phyloP scores from a whole-genome alignment of 2,329 filamentous ascomycete genomes.

The Colletotrichum phormii region DNA sequence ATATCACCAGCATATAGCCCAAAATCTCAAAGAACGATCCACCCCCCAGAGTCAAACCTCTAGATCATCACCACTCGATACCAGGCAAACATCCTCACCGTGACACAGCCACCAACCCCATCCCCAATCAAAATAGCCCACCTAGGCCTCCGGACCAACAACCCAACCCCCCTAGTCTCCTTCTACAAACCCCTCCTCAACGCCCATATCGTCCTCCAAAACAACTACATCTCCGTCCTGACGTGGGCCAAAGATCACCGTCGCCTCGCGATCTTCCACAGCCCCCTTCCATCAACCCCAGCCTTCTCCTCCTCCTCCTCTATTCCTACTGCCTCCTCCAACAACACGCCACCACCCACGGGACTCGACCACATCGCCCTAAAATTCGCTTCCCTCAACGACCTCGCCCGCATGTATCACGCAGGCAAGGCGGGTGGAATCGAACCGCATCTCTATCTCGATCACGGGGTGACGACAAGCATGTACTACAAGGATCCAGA shows the following conservation, averaged over 20 bases:
- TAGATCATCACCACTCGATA: too few species aligned
- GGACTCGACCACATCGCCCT: slow-evolving; percentile 57
- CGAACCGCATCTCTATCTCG: slow-evolving; percentile 54
- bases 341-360: slow-evolving; percentile 35
- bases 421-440: slow-evolving; percentile 50
- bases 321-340: too few species aligned
- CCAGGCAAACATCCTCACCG: too few species aligned
- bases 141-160: not conserved
- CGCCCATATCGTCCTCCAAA: slow-evolving; percentile 43
- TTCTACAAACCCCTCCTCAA: slow-evolving; percentile 52
- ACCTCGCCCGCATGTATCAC: slow-evolving; percentile 50
- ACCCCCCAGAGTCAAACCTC: too few species aligned
- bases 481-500: slow-evolving; percentile 62
- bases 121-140: not conserved
- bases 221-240: slow-evolving; percentile 48
- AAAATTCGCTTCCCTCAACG: slow-evolving; percentile 47
- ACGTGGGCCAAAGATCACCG: slow-evolving; percentile 60
- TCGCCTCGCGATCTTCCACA: slow-evolving; percentile 52
- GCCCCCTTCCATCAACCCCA: slow-evolving; percentile 35
- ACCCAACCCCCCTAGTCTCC: slow-evolving; percentile 40
- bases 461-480: slow-evolving; percentile 58
- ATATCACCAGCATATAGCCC: too few species aligned
- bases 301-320: too few species aligned
- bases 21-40: too few species aligned
- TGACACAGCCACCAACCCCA: too few species aligned